Conservation (phyloP, 768 basidiomycete species). For the Mycena latifolia region DNA sequence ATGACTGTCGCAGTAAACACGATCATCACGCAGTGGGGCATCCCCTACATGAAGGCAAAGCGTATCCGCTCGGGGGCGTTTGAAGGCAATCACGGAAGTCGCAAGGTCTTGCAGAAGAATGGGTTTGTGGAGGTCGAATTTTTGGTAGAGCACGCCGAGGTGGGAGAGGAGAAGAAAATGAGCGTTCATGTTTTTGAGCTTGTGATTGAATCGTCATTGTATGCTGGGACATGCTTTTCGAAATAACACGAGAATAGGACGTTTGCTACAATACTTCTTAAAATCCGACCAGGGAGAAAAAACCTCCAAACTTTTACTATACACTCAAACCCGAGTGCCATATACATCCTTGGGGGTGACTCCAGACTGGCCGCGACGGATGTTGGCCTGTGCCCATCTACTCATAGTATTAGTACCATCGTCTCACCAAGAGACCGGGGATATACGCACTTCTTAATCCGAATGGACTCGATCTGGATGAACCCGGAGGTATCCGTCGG, state of each 20-base stretch:
- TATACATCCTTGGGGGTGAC: slow-evolving; percentile 86
- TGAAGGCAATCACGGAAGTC: slow-evolving; percentile 28
- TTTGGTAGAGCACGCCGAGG: slow-evolving; percentile 15
- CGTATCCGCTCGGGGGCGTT: slow-evolving; percentile 49
- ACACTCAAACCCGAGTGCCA: slow-evolving; percentile 64
- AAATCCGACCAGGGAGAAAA: neutral
- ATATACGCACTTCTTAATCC: slow-evolving; percentile 90
- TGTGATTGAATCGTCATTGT: too few relatives aligned
- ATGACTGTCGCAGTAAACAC: slow-evolving; percentile 61
- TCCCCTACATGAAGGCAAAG: slow-evolving; percentile 60
- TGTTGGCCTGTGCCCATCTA: slow-evolving; percentile 91
- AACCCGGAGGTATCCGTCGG: slow-evolving; percentile 96
- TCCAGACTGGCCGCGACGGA: slow-evolving; percentile 86
- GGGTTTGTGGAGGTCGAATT: slow-evolving; percentile 20
- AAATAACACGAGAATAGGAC: slow-evolving; percentile 4
- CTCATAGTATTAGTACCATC: slow-evolving; percentile 15
- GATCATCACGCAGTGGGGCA: slow-evolving; percentile 58
- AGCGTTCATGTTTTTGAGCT: too few relatives aligned
- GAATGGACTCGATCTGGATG: slow-evolving; percentile 97
- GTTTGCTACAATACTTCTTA: slow-evolving; percentile 17
- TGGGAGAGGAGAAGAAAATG: slow-evolving; percentile 5
- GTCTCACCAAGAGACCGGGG: neutral
- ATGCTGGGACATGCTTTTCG: too few relatives aligned
- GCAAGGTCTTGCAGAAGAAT: slow-evolving; percentile 31
- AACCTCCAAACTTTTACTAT: neutral